These are phyloP conservation scores for Kurtzmaniella quercitrusa DNA, from an alignment of 1,139 yeast genomes.

Conservation along the genomic window DNA sequence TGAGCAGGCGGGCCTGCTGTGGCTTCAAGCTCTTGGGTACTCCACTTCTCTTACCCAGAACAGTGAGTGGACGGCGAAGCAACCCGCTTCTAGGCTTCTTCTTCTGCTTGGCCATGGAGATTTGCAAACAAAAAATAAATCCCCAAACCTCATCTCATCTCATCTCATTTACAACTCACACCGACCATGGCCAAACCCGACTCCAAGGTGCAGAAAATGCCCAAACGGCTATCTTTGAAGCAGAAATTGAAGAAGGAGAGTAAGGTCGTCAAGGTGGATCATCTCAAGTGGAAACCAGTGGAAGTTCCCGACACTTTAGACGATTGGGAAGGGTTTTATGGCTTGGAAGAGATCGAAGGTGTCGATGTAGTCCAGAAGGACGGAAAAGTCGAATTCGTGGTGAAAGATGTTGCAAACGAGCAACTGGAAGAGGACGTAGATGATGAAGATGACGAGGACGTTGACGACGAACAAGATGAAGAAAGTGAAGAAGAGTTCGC, in stretches of 20 bases:
- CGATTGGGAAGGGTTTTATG: conserved; percentile 87
- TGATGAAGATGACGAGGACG: conserved; percentile 9
- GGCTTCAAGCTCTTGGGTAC: conserved; percentile 51
- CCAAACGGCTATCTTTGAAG: conserved; percentile 26
- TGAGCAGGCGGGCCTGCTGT: conserved; percentile 58
- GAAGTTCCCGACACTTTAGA: conserved; percentile 80
- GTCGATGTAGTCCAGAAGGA: conserved; percentile 70
- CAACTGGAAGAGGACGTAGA: conserved; percentile 10
- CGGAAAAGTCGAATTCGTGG: conserved; percentile 62
- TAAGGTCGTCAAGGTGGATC: conserved; percentile 46
- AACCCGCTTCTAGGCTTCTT: conserved; percentile 4
- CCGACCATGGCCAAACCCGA: conserved; percentile 4
- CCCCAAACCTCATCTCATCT: conserved; percentile 4
- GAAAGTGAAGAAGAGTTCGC: conserved; percentile 20
- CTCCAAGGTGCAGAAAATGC: conserved; percentile 8
- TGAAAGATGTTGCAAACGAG: conserved; percentile 35
- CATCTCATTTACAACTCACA: neutral
- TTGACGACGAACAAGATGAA: conserved; percentile 9
- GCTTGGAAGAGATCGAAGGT: conserved; percentile 91
- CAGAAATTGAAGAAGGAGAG: conserved; percentile 30
- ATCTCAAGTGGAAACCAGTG: conserved; percentile 73
- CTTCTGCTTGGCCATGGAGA: neutral
- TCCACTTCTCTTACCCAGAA: conserved; percentile 14
- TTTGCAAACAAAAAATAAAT: neutral
- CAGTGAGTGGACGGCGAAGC: conserved; percentile 12